A percentile compares a stretch with the other conserved stretches of the same genome.
phyloP scores from a whole-genome alignment of 1,284 basidiomycete species.

The Prillingera fragicola region DNA sequence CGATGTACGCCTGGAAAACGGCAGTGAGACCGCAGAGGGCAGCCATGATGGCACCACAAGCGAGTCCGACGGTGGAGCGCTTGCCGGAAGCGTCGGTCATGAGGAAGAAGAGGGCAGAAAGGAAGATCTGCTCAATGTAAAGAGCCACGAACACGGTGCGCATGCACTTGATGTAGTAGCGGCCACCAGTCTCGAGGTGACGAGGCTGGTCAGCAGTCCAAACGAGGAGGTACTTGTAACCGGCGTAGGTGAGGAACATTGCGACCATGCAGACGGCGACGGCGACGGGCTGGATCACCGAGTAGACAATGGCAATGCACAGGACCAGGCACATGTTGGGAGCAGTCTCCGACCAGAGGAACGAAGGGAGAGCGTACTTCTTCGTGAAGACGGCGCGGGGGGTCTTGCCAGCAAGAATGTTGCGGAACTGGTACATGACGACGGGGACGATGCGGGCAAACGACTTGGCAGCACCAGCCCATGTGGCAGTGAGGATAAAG shows the following conservation, averaged over 20 bases:
- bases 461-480: slow-evolving; percentile 68
- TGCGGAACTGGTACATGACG: slow-evolving; percentile 76
- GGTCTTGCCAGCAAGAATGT: slow-evolving; percentile 77
- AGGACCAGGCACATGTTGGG: slow-evolving; percentile 42
- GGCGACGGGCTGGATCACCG: slow-evolving; percentile 48
- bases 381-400: slow-evolving; percentile 57
- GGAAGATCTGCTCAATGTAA: slow-evolving; percentile 44
- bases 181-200: slow-evolving; percentile 45
- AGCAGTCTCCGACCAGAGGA: slow-evolving; percentile 38
- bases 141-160: slow-evolving; percentile 46
- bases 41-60: slow-evolving; percentile 45
- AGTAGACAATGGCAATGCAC: slow-evolving; percentile 46
- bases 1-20: slow-evolving; percentile 42
- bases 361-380: slow-evolving; percentile 38
- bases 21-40: slow-evolving; percentile 33
- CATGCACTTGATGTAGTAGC: slow-evolving; percentile 47
- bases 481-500: slow-evolving; percentile 52
- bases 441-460: slow-evolving; percentile 74
- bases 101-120: slow-evolving; percentile 47
- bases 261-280: slow-evolving; percentile 37
- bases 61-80: slow-evolving; percentile 37
- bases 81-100: slow-evolving; percentile 27
- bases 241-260: slow-evolving; percentile 40
- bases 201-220: slow-evolving; percentile 47
- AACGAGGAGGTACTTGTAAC: slow-evolving; percentile 47